These are phyloP conservation scores for Aaosphaeria pasadenensis DNA, from an alignment of 2,329 filamentous ascomycete genomes.

Conservation along the genomic window DNA sequence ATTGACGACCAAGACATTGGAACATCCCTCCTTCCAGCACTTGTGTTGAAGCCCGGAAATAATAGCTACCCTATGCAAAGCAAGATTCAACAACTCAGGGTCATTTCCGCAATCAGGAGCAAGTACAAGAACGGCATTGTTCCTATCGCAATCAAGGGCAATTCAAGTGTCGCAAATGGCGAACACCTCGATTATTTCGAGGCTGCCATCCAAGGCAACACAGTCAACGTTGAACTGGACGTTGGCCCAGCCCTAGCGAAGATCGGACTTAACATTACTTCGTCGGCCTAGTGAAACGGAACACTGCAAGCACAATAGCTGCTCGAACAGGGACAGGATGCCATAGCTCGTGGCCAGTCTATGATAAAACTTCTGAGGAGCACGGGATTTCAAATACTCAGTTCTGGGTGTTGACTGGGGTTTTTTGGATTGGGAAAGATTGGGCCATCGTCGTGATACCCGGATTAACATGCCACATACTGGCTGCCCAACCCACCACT, in stretches of 20 bases:
- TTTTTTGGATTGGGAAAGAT: no score
- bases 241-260: conserved; percentile 23
- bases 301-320: no score
- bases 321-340: no score
- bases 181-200: conserved; percentile 56
- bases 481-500: no score
- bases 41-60: conserved; percentile 56
- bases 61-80: conserved; percentile 57
- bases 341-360: no score
- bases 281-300: no score
- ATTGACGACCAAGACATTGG: conserved; percentile 55
- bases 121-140: conserved; percentile 56
- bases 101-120: conserved; percentile 44
- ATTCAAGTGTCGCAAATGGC: conserved; percentile 50
- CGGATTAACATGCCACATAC: no score
- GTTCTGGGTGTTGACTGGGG: no score
- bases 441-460: no score
- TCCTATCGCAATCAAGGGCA: conserved; percentile 55
- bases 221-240: conserved; percentile 53
- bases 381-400: no score
- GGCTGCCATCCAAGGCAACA: conserved; percentile 51
- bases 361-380: no score
- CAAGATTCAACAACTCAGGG: conserved; percentile 48
- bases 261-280: conserved; percentile 24
- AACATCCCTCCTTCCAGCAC: conserved; percentile 55